phyloP scores from a whole-genome alignment of 768 basidiomycete genomes.

The Sporobolomyces roseus region DNA sequence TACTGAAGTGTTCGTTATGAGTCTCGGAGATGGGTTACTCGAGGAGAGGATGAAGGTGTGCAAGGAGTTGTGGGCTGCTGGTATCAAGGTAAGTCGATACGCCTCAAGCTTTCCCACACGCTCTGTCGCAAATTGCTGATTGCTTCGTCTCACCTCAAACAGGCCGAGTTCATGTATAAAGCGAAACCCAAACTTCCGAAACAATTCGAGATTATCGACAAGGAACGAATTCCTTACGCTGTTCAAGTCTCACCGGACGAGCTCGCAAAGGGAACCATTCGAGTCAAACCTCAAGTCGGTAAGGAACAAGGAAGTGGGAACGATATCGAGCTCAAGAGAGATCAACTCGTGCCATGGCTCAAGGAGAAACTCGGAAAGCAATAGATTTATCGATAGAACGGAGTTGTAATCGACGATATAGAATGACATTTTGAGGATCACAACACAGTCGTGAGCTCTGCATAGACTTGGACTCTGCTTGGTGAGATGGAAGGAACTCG shows the following conservation, averaged over 20 bases:
- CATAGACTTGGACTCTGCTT: too few relatives aligned
- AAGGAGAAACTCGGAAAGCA: constrained; percentile 29
- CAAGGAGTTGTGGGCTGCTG: constrained; percentile 73
- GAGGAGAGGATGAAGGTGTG: constrained; percentile 77
- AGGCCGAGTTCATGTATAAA: constrained; percentile 92
- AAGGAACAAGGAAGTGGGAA: constrained; percentile 60
- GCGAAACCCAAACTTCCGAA: constrained; percentile 78
- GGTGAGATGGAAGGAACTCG: too few relatives aligned
- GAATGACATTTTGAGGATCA: too few relatives aligned
- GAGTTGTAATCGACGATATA: too few relatives aligned
- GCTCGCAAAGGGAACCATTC: constrained; percentile 73
- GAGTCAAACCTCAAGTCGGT: constrained; percentile 70
- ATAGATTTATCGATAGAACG: constrained; percentile 7
- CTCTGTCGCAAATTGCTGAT: not conserved
- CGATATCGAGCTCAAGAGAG: constrained; percentile 42
- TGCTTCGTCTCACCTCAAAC: not conserved
- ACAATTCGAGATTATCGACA: constrained; percentile 87
- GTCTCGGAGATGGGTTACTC: constrained; percentile 80
- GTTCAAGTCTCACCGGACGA: constrained; percentile 87
- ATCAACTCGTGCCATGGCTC: constrained; percentile 33
- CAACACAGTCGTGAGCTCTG: too few relatives aligned
- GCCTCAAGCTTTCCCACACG: not conserved
- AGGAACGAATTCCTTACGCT: constrained; percentile 86
- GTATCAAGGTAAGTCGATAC: constrained; percentile 68
- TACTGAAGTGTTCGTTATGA: constrained; percentile 90